phyloP scores from a whole-genome alignment of 108 stramenopile species.

The Licmophora abbreviata region DNA sequence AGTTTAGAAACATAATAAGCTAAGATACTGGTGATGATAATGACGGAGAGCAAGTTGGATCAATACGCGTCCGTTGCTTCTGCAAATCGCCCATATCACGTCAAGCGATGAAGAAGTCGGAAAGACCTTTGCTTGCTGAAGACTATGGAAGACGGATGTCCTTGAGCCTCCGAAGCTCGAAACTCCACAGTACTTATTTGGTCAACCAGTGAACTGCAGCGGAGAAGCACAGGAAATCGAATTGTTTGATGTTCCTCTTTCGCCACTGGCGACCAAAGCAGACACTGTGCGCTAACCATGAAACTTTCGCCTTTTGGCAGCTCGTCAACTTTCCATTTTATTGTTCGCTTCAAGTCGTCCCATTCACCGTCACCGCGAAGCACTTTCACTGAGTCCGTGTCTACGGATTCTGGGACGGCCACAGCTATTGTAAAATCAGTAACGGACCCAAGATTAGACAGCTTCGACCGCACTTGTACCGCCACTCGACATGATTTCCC shows the following conservation, averaged over 20 bases:
- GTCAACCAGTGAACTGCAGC: slow-evolving; percentile 52
- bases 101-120: slow-evolving; percentile 42
- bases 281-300: slow-evolving; percentile 48
- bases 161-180: slow-evolving; percentile 18
- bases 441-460: slow-evolving; percentile 57
- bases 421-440: slow-evolving; percentile 44
- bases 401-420: slow-evolving; percentile 35
- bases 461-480: slow-evolving; percentile 70
- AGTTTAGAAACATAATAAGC: too few species aligned
- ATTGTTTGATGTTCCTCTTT: slow-evolving; percentile 11
- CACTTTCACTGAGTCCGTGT: slow-evolving; percentile 34
- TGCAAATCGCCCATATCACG: too few species aligned
- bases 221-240: slow-evolving; percentile 55
- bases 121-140: slow-evolving; percentile 13
- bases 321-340: slow-evolving; percentile 49
- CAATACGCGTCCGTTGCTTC: too few species aligned
- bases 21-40: too few species aligned
- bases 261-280: slow-evolving; percentile 18
- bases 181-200: slow-evolving; percentile 43
- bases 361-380: slow-evolving; percentile 46
- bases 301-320: slow-evolving; percentile 57
- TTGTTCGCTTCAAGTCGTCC: slow-evolving; percentile 44
- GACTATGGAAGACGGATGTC: slow-evolving; percentile 14
- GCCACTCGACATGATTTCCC: slow-evolving; percentile 41
- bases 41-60: too few species aligned